Evolutionary conservation across 2,329 filamentous ascomycete genomes (phyloP).

Genomic region (Plectosphaerella sp.): DNA sequence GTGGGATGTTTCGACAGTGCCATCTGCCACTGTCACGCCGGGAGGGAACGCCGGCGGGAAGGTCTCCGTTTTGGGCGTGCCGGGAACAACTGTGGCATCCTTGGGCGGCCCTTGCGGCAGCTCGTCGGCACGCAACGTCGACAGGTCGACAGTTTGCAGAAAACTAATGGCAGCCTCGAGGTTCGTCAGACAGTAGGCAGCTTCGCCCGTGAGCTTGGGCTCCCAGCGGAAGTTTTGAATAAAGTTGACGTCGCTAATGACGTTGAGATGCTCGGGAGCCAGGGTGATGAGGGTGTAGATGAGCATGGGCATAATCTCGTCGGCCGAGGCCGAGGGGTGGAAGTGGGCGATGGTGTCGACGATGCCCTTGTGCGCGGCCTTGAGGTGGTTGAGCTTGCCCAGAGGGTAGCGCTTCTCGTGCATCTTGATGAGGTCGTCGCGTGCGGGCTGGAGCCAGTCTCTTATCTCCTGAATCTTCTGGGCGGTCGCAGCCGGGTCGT

Average conservation of each 20-base stretch:
- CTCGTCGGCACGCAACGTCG: constrained; percentile 80
- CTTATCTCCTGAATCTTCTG: constrained; percentile 65
- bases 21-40: constrained; percentile 27
- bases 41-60: constrained; percentile 54
- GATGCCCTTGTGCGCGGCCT: constrained; percentile 86
- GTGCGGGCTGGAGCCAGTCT: constrained; percentile 66
- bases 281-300: constrained; percentile 95
- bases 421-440: constrained; percentile 73
- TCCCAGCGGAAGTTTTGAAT: constrained; percentile 88
- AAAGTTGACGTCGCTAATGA: constrained; percentile 92
- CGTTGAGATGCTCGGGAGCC: constrained; percentile 77
- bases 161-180: constrained; percentile 93
- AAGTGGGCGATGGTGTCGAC: constrained; percentile 75
- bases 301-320: constrained; percentile 93
- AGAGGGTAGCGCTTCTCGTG: constrained; percentile 81
- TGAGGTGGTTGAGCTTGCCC: constrained; percentile 86
- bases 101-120: constrained; percentile 63
- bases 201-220: constrained; percentile 84
- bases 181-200: constrained; percentile 94
- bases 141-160: constrained; percentile 89
- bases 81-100: constrained; percentile 36
- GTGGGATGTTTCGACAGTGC: constrained; percentile 24
- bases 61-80: constrained; percentile 46
- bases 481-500: constrained; percentile 52
- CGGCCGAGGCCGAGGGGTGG: constrained; percentile 79